Conservation (phyloP, 805 yeast genomes). For the Metschnikowia orientalis region DNA sequence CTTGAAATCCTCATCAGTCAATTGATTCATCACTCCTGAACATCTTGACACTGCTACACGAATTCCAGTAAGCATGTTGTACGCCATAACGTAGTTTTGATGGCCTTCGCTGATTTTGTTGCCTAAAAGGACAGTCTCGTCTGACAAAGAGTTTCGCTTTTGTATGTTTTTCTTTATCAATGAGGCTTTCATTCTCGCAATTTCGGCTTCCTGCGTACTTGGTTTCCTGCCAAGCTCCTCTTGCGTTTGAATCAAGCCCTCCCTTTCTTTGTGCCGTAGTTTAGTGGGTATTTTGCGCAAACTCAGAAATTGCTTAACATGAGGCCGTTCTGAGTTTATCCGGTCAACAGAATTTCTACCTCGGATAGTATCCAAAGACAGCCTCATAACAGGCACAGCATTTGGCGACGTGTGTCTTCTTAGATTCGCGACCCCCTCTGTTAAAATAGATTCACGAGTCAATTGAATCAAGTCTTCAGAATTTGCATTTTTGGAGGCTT, state of each 20-base stretch:
- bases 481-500: background rate
- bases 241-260: background rate
- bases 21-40: conserved; percentile 75
- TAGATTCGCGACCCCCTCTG: background rate
- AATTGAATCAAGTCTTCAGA: background rate
- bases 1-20: conserved; percentile 67
- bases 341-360: conserved; percentile 2
- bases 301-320: conserved; percentile 9
- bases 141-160: conserved; percentile 40
- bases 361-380: conserved; percentile 5
- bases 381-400: conserved; percentile 1
- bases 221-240: conserved; percentile 4
- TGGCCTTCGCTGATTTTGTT: conserved; percentile 90
- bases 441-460: background rate
- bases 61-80: conserved; percentile 95
- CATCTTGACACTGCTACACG: conserved; percentile 91
- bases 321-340: conserved; percentile 10
- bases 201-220: conserved; percentile 35
- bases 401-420: conserved; percentile 10
- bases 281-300: conserved; percentile 11
- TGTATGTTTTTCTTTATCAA: conserved; percentile 42
- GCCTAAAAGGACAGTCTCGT: conserved; percentile 63
- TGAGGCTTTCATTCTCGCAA: conserved; percentile 48
- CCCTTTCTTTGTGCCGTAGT: conserved; percentile 5
- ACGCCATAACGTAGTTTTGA: conserved; percentile 88